phyloP scores from a whole-genome alignment of 2,329 filamentous ascomycete species.

The Aspergillus sp. region DNA sequence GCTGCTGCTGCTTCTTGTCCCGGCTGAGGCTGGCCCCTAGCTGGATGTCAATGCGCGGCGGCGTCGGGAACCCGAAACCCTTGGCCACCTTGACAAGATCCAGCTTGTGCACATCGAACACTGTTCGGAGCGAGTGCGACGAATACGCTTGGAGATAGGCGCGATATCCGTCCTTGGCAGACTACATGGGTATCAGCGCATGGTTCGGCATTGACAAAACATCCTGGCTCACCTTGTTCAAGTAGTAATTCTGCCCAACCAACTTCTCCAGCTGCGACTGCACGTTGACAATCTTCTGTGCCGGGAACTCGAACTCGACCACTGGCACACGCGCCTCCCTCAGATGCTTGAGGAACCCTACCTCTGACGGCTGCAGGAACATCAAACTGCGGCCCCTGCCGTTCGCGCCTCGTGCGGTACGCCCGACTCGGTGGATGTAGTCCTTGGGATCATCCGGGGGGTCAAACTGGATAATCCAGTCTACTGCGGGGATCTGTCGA shows the following conservation, averaged over 20 bases:
- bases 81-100: constrained; percentile 78
- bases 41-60: constrained; percentile 69
- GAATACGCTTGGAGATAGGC: constrained; percentile 94
- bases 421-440: constrained; percentile 93
- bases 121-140: constrained; percentile 69
- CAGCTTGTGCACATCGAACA: constrained; percentile 75
- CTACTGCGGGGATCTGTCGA: constrained; percentile 71
- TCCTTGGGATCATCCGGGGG: constrained; percentile 83
- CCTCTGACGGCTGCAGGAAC: constrained; percentile 85
- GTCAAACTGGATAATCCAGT: constrained; percentile 95
- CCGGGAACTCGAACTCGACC: constrained; percentile 90
- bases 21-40: constrained; percentile 67
- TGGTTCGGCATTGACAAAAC: constrained; percentile 2
- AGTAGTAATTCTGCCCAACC: constrained; percentile 90
- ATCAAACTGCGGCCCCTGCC: constrained; percentile 81
- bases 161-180: constrained; percentile 64
- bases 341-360: constrained; percentile 84
- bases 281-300: constrained; percentile 83
- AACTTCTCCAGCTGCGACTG: constrained; percentile 89
- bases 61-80: constrained; percentile 68
- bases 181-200: constrained; percentile 28
- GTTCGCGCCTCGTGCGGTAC: constrained; percentile 77
- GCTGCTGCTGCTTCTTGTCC: constrained; percentile 54
- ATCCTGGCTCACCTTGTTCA: constrained; percentile 60
- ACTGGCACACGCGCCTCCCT: constrained; percentile 88